Evolutionary conservation across 2,329 filamentous ascomycete genomes (phyloP).

Genomic region (Phialophora expanda): DNA sequence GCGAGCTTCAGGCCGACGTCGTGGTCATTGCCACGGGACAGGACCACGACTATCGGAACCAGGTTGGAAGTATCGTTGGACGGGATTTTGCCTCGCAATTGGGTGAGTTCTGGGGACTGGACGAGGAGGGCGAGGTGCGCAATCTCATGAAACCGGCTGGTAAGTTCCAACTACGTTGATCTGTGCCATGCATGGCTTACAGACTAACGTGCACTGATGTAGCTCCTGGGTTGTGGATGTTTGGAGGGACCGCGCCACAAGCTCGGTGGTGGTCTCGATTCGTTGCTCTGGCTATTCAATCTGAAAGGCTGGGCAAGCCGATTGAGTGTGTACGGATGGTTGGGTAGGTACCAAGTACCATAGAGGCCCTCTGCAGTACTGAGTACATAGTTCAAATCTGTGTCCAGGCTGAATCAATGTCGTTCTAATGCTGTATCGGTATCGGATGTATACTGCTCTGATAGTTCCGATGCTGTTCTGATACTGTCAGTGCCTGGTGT

Average conservation of each 20-base stretch:
- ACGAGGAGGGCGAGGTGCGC: conserved; percentile 54
- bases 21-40: conserved; percentile 57
- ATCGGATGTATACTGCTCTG: too few relatives aligned
- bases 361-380: too few relatives aligned
- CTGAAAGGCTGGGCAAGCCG: conserved; percentile 36
- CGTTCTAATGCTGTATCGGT: too few relatives aligned
- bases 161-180: neutral
- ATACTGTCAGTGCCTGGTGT: too few relatives aligned
- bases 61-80: conserved; percentile 49
- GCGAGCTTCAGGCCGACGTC: conserved; percentile 51
- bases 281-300: conserved; percentile 55
- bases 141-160: conserved; percentile 22
- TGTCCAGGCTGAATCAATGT: too few relatives aligned
- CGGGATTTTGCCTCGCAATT: conserved; percentile 11
- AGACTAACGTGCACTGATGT: neutral
- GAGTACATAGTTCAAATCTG: too few relatives aligned
- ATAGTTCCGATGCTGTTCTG: too few relatives aligned
- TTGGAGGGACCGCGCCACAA: conserved; percentile 51
- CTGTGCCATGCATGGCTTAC: too few relatives aligned
- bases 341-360: conserved; percentile 3
- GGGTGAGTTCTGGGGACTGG: conserved; percentile 47
- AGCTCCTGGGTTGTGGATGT: conserved; percentile 51
- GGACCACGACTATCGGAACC: conserved; percentile 50
- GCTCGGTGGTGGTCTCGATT: conserved; percentile 51
- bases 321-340: conserved; percentile 15